Percentiles rank a stretch among this genome's conserved stretches.
Evolutionary conservation across 2,329 filamentous ascomycete species (phyloP).

Genomic region (Fusarium poae): DNA sequence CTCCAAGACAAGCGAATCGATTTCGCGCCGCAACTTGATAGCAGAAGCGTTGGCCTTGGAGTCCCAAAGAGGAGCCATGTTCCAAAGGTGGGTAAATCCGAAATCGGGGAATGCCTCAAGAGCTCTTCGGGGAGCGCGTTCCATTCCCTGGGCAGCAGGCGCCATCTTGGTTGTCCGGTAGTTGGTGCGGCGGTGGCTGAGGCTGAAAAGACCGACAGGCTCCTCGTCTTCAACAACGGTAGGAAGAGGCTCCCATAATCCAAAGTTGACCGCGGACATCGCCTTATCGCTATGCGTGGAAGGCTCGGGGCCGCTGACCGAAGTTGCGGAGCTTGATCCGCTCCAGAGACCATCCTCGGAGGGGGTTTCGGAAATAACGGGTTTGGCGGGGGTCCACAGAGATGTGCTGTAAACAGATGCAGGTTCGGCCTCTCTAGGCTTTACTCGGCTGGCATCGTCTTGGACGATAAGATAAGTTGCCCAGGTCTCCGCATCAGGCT

Average conservation of each 20-base stretch:
- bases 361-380: constrained; percentile 30
- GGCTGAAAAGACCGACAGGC: constrained; percentile 45
- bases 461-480: constrained; percentile 42
- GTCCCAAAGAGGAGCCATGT: constrained; percentile 48
- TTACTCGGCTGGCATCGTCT: constrained; percentile 44
- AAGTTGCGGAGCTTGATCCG: constrained; percentile 33
- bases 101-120: constrained; percentile 41
- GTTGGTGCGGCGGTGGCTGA: constrained; percentile 45
- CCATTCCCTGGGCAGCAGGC: constrained; percentile 44
- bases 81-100: constrained; percentile 45
- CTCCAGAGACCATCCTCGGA: constrained; percentile 42
- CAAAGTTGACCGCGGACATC: constrained; percentile 37
- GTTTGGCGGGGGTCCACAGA: constrained; percentile 42
- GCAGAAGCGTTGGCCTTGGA: constrained; percentile 36
- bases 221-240: constrained; percentile 35
- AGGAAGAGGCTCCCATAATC: constrained; percentile 43
- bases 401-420: constrained; percentile 41
- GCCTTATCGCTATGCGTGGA: constrained; percentile 19
- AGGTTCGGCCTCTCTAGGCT: constrained; percentile 43
- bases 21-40: constrained; percentile 36
- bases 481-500: constrained; percentile 50
- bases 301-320: constrained; percentile 28
- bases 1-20: constrained; percentile 42
- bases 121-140: constrained; percentile 36
- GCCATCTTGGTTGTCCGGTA: constrained; percentile 43